Evolutionary conservation across 2,329 filamentous ascomycete species (phyloP).

Genomic region (Orbilia blumenaviensis): DNA sequence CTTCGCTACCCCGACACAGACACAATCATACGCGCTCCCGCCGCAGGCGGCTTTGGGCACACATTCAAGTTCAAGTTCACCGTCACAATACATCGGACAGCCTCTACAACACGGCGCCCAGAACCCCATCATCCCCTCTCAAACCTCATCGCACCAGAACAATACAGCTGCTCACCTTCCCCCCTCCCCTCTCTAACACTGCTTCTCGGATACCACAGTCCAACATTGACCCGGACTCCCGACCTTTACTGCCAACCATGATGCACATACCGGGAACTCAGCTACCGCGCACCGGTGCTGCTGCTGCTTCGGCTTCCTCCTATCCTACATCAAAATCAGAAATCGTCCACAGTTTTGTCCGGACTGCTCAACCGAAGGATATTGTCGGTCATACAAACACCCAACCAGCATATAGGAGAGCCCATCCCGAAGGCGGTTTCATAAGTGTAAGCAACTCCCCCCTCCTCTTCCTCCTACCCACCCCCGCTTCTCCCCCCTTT

Average conservation of each 20-base stretch:
- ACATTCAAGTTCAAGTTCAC: too few species aligned
- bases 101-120: slow-evolving; percentile 25
- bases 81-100: slow-evolving; percentile 64
- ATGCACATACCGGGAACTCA: slow-evolving; percentile 76
- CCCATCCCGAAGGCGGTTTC: slow-evolving; percentile 95
- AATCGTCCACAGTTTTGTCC: slow-evolving; percentile 84
- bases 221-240: slow-evolving; percentile 69
- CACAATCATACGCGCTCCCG: slow-evolving; percentile 71
- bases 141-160: slow-evolving; percentile 6
- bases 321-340: slow-evolving; percentile 69
- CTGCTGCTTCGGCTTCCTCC: slow-evolving; percentile 64
- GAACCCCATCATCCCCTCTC: background rate
- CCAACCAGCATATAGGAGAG: slow-evolving; percentile 89
- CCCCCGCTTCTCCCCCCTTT: too few species aligned
- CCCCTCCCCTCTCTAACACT: slow-evolving; percentile 69
- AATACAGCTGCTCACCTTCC: slow-evolving; percentile 63
- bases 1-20: slow-evolving; percentile 79
- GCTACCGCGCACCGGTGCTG: slow-evolving; percentile 66
- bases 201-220: slow-evolving; percentile 77
- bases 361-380: slow-evolving; percentile 76
- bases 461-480: background rate
- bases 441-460: slow-evolving; percentile 75
- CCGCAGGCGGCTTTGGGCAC: slow-evolving; percentile 67
- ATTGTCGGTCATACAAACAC: slow-evolving; percentile 82
- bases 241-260: slow-evolving; percentile 72